These are phyloP conservation scores for Ganoderma sinense DNA, from an alignment of 1,284 basidiomycete genomes.

Conservation along the genomic window DNA sequence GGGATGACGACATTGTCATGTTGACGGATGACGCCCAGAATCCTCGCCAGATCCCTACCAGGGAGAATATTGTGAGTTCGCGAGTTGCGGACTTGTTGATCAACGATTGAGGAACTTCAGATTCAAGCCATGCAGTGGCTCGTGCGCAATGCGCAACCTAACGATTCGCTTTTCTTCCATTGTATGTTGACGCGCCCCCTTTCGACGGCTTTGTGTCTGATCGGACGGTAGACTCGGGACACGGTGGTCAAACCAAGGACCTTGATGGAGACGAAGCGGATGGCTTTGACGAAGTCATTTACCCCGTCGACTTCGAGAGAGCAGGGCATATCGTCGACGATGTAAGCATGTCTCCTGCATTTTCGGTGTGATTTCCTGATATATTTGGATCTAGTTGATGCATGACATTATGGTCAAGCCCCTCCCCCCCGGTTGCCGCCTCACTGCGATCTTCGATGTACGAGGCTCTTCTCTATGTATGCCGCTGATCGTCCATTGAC, in stretches of 20 bases:
- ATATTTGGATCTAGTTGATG: slow-evolving; percentile 55
- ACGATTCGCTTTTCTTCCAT: slow-evolving; percentile 94
- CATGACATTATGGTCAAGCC: slow-evolving; percentile 77
- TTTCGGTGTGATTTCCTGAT: not conserved
- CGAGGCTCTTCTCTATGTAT: slow-evolving; percentile 37
- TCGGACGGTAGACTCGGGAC: slow-evolving; percentile 69
- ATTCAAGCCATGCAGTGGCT: slow-evolving; percentile 90
- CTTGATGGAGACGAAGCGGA: slow-evolving; percentile 73
- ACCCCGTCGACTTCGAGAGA: slow-evolving; percentile 80
- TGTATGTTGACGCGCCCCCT: slow-evolving; percentile 55
- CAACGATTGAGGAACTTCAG: slow-evolving; percentile 43
- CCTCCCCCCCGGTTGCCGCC: slow-evolving; percentile 84
- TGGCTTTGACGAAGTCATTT: slow-evolving; percentile 83
- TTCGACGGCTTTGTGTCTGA: not conserved
- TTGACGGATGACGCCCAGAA: slow-evolving; percentile 81
- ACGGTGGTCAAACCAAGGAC: slow-evolving; percentile 86
- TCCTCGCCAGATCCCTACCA: slow-evolving; percentile 74
- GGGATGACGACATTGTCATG: slow-evolving; percentile 84
- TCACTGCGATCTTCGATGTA: slow-evolving; percentile 90
- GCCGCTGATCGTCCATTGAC: slow-evolving; percentile 40
- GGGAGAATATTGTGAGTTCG: slow-evolving; percentile 77
- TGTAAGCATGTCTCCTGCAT: slow-evolving; percentile 49
- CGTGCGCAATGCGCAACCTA: slow-evolving; percentile 77
- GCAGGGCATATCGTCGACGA: slow-evolving; percentile 86
- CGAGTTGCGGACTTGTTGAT: not conserved